Percentiles rank a stretch among this genome's conserved stretches.
phyloP scores from a whole-genome alignment of 495 filamentous ascomycete species.

The Neurospora sp. region DNA sequence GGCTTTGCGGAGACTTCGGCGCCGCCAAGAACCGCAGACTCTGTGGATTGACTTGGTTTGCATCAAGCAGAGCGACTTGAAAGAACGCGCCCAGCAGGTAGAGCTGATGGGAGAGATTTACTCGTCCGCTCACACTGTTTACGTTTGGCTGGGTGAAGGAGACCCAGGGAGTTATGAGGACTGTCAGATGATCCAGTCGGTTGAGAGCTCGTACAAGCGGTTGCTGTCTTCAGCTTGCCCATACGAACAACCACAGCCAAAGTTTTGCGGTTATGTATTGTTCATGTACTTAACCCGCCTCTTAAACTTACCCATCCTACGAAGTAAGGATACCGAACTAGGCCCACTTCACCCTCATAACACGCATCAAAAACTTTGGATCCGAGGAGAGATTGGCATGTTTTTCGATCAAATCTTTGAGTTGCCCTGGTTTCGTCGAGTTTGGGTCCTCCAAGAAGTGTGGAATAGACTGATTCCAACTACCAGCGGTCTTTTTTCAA shows the following conservation, averaged over 20 bases:
- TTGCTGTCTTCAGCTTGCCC: not conserved
- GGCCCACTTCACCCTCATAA: not conserved
- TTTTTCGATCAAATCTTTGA: not conserved
- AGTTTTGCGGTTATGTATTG: too few species aligned
- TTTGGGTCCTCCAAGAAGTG: constrained; percentile 6
- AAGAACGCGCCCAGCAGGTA: constrained; percentile 16
- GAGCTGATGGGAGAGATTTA: constrained; percentile 17
- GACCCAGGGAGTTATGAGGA: not conserved
- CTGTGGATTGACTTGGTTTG: not conserved
- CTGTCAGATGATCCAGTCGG: not conserved
- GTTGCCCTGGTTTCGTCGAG: constrained; percentile 4
- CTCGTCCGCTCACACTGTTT: constrained; percentile 6
- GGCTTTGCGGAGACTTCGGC: constrained; percentile 1
- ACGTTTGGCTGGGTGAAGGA: constrained; percentile 21
- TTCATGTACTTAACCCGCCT: too few species aligned
- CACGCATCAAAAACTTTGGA: not conserved
- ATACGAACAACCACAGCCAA: not conserved
- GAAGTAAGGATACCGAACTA: not conserved
- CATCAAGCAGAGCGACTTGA: constrained; percentile 14
- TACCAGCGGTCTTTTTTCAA: not conserved
- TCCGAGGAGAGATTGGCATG: not conserved
- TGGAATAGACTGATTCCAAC: not conserved
- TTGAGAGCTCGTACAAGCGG: not conserved
- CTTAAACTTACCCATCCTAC: too few species aligned
- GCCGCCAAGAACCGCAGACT: not conserved